Conservation (phyloP, 768 basidiomycete species). For the Psilocybe subaeruginosa region DNA sequence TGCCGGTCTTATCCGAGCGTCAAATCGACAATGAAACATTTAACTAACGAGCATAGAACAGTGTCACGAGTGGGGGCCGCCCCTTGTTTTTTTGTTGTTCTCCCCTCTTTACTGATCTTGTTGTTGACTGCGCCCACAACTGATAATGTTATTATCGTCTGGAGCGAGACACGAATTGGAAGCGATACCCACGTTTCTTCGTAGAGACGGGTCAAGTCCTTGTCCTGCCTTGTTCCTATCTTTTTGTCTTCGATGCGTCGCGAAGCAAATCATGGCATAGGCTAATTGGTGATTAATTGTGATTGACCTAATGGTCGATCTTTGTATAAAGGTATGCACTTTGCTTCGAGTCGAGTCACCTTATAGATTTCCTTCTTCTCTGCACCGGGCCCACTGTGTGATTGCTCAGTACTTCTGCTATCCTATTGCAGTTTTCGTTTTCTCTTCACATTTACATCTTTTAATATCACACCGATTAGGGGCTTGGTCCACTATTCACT, state of each 20-base stretch:
- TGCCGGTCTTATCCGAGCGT: not conserved
- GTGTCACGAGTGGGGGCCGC: not conserved
- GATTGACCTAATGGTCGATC: not conserved
- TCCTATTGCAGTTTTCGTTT: conserved; percentile 1
- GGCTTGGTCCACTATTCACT: not conserved
- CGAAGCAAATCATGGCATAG: not conserved
- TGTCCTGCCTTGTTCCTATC: conserved; percentile 3
- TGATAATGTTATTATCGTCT: not conserved
- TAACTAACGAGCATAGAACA: not conserved
- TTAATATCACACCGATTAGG: not conserved
- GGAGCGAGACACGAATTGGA: not conserved
- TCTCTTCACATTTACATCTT: not conserved
- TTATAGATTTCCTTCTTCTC: conserved; percentile 2
- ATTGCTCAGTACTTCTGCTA: not conserved
- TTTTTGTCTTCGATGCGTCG: conserved; percentile 11
- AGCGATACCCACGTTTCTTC: conserved; percentile 7
- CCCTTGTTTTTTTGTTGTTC: not conserved
- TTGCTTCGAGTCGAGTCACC: not conserved
- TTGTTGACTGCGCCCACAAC: not conserved
- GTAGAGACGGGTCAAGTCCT: conserved; percentile 6
- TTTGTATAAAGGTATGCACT: conserved; percentile 9
- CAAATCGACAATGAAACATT: not conserved
- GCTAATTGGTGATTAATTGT: not conserved
- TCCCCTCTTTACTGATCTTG: not conserved
- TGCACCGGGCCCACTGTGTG: not conserved